phyloP scores from a whole-genome alignment of 306 rosid genomes.

The Arachis stenosperma region DNA sequence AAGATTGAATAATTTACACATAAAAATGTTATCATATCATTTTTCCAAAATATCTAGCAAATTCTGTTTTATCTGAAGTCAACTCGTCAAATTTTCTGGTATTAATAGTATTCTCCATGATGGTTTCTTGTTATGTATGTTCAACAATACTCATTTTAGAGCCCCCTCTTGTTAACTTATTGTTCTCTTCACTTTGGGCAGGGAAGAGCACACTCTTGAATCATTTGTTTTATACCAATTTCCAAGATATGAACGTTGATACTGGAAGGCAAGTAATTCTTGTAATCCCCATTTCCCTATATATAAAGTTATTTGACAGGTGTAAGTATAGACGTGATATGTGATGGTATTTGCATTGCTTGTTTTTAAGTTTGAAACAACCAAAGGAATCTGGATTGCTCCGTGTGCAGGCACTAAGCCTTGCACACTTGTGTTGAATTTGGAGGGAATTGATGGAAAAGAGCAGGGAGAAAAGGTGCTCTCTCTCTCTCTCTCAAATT shows the following conservation, averaged over 20 bases:
- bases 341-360: neutral
- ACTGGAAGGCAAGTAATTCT: neutral
- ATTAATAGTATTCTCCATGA: constrained; percentile 2
- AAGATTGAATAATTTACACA: too few species aligned
- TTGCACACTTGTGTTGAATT: neutral
- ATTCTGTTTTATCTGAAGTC: constrained; percentile 67
- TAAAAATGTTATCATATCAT: too few species aligned
- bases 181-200: neutral
- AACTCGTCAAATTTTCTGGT: constrained; percentile 90
- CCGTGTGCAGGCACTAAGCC: neutral
- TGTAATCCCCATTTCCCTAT: neutral
- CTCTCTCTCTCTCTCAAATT: too few species aligned
- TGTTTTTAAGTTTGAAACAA: neutral
- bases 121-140: constrained; percentile 19
- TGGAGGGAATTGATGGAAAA: neutral
- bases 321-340: too few species aligned
- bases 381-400: neutral
- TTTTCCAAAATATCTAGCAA: constrained; percentile 73
- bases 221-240: neutral
- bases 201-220: neutral
- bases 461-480: neutral
- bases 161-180: too few species aligned
- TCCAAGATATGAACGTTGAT: neutral
- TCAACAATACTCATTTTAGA: neutral
- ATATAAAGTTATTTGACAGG: too few species aligned